phyloP scores from a whole-genome alignment of 805 yeast genomes.

The Metschnikowia noctiluminum region DNA sequence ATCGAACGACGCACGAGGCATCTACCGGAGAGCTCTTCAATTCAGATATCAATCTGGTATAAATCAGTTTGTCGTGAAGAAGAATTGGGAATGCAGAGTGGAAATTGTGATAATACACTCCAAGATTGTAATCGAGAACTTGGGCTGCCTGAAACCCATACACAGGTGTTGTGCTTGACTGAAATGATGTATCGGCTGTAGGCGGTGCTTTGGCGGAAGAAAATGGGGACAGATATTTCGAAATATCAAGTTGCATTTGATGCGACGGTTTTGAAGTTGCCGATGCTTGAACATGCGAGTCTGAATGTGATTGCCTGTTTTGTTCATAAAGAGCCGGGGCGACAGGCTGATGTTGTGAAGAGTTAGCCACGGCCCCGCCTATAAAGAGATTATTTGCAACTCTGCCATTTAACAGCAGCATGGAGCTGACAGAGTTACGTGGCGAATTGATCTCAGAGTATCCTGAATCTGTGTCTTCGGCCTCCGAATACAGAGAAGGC shows the following conservation, averaged over 20 bases:
- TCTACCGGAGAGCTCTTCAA: slow-evolving; percentile 21
- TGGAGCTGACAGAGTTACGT: slow-evolving; percentile 17
- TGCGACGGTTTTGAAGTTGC: too few species aligned
- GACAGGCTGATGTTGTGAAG: background rate
- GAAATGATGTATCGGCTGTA: background rate
- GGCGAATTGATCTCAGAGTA: slow-evolving; percentile 11
- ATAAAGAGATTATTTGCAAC: slow-evolving; percentile 9
- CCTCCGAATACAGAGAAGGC: slow-evolving; percentile 9
- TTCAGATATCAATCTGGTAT: slow-evolving; percentile 15
- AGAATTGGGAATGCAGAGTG: slow-evolving; percentile 47
- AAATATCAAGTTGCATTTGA: too few species aligned
- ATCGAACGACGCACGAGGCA: slow-evolving; percentile 32
- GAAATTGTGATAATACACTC: slow-evolving; percentile 40
- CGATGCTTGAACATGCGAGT: too few species aligned
- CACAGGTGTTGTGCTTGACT: background rate
- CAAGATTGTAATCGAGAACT: slow-evolving; percentile 6
- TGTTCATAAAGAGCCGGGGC: background rate
- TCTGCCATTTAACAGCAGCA: slow-evolving; percentile 19
- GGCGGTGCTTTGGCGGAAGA: background rate
- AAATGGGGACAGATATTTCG: background rate
- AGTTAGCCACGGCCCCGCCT: background rate
- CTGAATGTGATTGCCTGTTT: too few species aligned
- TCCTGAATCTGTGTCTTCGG: slow-evolving; percentile 19
- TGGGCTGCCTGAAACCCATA: background rate
- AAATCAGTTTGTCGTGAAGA: slow-evolving; percentile 28